Conservation (phyloP, 148 eudicot genomes). For the Rhododendron kiyosumense region DNA sequence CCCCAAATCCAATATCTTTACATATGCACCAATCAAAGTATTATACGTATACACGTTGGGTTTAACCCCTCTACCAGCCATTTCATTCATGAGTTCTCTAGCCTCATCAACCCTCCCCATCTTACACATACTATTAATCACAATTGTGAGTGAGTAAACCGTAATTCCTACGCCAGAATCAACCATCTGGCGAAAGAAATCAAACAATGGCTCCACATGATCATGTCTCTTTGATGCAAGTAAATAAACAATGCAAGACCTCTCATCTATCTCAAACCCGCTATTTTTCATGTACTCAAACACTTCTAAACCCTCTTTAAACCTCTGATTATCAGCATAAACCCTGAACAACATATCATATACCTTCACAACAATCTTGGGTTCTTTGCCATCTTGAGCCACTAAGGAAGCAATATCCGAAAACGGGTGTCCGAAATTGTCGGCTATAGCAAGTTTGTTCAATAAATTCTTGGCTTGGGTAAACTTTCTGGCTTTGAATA, state of each 20-base stretch:
- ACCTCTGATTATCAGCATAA: too few species aligned
- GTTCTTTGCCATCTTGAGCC: too few species aligned
- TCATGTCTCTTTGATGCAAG: constrained; percentile 48
- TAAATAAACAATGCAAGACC: constrained; percentile 39
- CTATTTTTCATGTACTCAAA: too few species aligned
- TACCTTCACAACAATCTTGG: too few species aligned
- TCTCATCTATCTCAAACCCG: too few species aligned
- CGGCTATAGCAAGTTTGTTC: too few species aligned
- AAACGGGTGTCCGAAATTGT: too few species aligned
- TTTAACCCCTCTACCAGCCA: constrained; percentile 39
- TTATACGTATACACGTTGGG: constrained; percentile 62
- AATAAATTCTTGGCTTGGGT: too few species aligned
- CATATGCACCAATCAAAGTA: constrained; percentile 48
- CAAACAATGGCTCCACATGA: constrained; percentile 32
- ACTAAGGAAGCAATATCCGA: too few species aligned
- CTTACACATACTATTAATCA: constrained; percentile 60
- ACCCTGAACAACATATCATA: too few species aligned
- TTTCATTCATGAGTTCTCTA: constrained; percentile 36
- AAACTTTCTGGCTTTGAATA: too few species aligned
- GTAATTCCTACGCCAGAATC: constrained; percentile 50
- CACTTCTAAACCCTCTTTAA: too few species aligned
- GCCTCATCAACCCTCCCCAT: constrained; percentile 54
- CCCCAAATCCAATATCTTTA: constrained; percentile 38
- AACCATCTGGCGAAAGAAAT: constrained; percentile 61
- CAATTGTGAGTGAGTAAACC: constrained; percentile 64